These are phyloP conservation scores for Mycena citricolor DNA, from an alignment of 1,284 basidiomycete species.

Conservation along the genomic window DNA sequence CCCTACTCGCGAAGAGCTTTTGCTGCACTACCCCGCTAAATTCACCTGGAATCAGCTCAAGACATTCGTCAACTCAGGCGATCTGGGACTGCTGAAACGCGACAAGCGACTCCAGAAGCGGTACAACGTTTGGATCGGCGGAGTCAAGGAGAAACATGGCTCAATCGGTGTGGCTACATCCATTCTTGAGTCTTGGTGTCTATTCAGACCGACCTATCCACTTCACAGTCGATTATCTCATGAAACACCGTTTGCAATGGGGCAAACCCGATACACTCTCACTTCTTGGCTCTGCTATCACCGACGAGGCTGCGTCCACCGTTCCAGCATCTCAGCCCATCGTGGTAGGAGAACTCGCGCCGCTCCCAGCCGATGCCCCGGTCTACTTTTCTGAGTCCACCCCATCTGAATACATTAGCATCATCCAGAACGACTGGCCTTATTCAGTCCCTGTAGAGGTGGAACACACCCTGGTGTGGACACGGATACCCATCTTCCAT, in stretches of 20 bases:
- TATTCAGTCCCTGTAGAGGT: slow-evolving; percentile 77
- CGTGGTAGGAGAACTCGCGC: slow-evolving; percentile 15
- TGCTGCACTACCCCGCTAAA: slow-evolving; percentile 65
- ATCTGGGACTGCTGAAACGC: slow-evolving; percentile 76
- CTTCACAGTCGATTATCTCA: slow-evolving; percentile 60
- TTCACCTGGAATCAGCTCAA: slow-evolving; percentile 77
- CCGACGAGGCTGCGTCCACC: slow-evolving; percentile 27
- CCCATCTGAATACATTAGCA: slow-evolving; percentile 58
- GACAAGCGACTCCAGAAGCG: slow-evolving; percentile 64
- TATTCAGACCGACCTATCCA: slow-evolving; percentile 11
- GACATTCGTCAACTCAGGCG: slow-evolving; percentile 75
- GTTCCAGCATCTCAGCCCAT: slow-evolving; percentile 10
- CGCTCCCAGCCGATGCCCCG: slow-evolving; percentile 35
- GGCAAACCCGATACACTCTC: slow-evolving; percentile 64
- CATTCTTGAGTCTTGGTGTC: background rate
- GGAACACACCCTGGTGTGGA: slow-evolving; percentile 78
- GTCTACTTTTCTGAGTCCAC: slow-evolving; percentile 66
- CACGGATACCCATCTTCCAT: slow-evolving; percentile 67
- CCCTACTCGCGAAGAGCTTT: slow-evolving; percentile 66
- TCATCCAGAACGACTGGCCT: slow-evolving; percentile 83
- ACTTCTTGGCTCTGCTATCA: slow-evolving; percentile 46
- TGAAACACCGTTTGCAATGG: slow-evolving; percentile 69
- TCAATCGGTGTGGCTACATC: slow-evolving; percentile 52
- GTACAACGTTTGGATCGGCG: slow-evolving; percentile 61
- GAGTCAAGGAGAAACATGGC: slow-evolving; percentile 59